These are phyloP conservation scores for sweet orange (Citrus sinensis) DNA, from an alignment of 345 rosid species.

Conservation along the genomic window DVS_A1.0 CM039169.1:32301001-32301500, in stretches of 20 bases:
- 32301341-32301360: conserved; percentile 94
- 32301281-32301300: conserved; percentile 82
- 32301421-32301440: conserved; percentile 25
- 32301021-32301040: conserved; percentile 92
- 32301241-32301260: conserved; percentile 93
- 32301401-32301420: conserved; percentile 52
- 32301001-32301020: conserved; percentile 61
- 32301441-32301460: conserved; percentile 24
- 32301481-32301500: conserved; percentile 53
- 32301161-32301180: conserved; percentile 86
- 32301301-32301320: conserved; percentile 89
- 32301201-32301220: conserved; percentile 99
- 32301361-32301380: conserved; percentile 92
- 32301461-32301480: conserved; percentile 5
- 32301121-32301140: conserved; percentile 87
- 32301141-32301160: conserved; percentile 96
- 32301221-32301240: conserved; percentile 93
- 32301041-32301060: conserved; percentile 86
- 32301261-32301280: conserved; percentile 85
- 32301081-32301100: conserved; percentile 94
- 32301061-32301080: conserved; percentile 97
- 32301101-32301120: conserved; percentile 91
- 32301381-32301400: conserved; percentile 98
- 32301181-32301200: conserved; percentile 97
- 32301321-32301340: conserved; percentile 95